Evolutionary conservation across 192 early-diverging fungal genomes (phyloP).

Genomic region (Umbelopsis isabellina): DNA sequence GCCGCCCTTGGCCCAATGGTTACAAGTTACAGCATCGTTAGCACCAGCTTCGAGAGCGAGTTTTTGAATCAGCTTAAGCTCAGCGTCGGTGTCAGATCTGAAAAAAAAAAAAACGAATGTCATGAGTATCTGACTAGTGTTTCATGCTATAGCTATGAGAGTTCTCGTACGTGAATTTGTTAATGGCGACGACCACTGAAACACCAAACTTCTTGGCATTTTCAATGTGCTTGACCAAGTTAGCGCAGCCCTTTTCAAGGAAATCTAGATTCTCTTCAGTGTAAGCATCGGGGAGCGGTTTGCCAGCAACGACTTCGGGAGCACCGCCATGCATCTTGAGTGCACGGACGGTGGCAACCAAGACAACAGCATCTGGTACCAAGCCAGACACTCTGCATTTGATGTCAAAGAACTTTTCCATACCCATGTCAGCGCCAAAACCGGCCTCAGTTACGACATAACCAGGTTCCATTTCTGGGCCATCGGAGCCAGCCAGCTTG

Average conservation of each 20-base stretch:
- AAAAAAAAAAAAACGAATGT: background rate
- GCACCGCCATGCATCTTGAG: conserved; percentile 99
- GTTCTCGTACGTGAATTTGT: conserved; percentile 67
- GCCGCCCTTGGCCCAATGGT: conserved; percentile 97
- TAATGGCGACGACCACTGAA: conserved; percentile 91
- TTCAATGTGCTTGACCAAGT: conserved; percentile 89
- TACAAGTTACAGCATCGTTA: conserved; percentile 78
- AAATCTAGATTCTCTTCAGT: conserved; percentile 86
- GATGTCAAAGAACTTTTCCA: conserved; percentile 99
- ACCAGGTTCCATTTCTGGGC: conserved; percentile 61
- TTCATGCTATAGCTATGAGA: background rate
- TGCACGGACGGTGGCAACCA: conserved; percentile 93
- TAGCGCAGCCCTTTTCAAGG: conserved; percentile 80
- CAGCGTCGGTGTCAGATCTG: conserved; percentile 81
- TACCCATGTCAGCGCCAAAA: conserved; percentile 99
- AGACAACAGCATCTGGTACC: conserved; percentile 86
- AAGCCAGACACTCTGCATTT: conserved; percentile 92
- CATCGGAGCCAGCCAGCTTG: conserved; percentile 83
- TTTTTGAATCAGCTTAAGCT: conserved; percentile 77
- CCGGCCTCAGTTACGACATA: conserved; percentile 99
- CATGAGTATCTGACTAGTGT: background rate
- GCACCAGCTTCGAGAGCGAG: conserved; percentile 86
- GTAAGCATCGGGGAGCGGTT: conserved; percentile 89
- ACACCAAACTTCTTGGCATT: conserved; percentile 91
- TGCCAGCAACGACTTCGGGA: conserved; percentile 89